Percentiles rank a stretch among this genome's conserved stretches.
These are phyloP conservation scores for Akebia trifoliata DNA, from an alignment of 164 flowering plant genomes.

Conservation along the genomic window DNA sequence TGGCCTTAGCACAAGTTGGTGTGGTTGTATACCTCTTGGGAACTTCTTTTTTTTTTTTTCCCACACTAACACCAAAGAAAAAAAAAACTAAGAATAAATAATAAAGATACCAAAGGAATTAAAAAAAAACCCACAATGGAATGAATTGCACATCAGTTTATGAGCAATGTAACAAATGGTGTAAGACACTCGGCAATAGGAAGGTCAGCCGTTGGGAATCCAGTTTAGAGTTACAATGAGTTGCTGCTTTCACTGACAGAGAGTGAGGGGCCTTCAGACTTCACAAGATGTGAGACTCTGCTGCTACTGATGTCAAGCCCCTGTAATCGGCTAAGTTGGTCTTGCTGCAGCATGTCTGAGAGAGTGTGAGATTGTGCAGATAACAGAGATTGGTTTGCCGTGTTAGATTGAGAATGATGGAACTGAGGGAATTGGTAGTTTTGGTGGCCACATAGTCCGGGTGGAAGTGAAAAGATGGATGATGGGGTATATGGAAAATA, in stretches of 20 bases:
- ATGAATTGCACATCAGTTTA: too few species aligned
- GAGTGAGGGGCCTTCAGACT: conserved; percentile 70
- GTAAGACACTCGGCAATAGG: too few species aligned
- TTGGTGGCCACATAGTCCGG: conserved; percentile 20
- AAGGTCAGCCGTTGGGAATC: conserved; percentile 13
- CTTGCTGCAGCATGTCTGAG: conserved; percentile 61
- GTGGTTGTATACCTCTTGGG: too few species aligned
- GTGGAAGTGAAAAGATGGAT: conserved; percentile 44
- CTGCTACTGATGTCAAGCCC: conserved; percentile 70
- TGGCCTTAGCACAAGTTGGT: too few species aligned
- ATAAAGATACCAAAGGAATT: too few species aligned
- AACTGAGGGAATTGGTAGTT: conserved; percentile 47
- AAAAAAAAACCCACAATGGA: too few species aligned
- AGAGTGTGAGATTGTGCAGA: conserved; percentile 32
- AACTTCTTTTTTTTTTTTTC: too few species aligned
- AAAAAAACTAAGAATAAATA: too few species aligned
- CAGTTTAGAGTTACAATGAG: conserved; percentile 34
- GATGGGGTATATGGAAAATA: conserved; percentile 38
- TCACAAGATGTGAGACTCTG: conserved; percentile 55
- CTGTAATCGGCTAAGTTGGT: conserved; percentile 73
- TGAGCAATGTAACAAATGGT: too few species aligned
- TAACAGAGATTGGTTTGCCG: conserved; percentile 32
- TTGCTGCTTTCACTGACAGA: conserved; percentile 85
- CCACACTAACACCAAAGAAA: too few species aligned
- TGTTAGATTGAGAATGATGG: conserved; percentile 43